Evolutionary conservation across 78 protist genomes (phyloP), one percentile per base, ranked within the genome.

Genomic region (Dictyostelium intermedium): DNA sequence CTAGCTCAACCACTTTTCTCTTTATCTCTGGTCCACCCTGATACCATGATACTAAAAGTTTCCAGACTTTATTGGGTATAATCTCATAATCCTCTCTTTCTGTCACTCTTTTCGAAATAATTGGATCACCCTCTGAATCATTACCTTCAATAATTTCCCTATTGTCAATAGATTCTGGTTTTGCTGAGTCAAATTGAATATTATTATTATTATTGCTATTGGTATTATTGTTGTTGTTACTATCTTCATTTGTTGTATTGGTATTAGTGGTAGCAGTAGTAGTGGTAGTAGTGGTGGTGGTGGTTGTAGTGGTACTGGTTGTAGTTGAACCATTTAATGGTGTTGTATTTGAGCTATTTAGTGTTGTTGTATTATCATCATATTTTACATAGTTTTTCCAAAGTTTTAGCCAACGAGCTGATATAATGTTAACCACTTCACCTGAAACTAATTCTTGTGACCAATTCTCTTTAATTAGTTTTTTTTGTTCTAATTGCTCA

Each of bases 11-110:
- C 5, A 63, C 74, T 6, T 77, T 66, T 78, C 96, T 82, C 69
- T 83, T 56, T 3, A 93, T 84, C 27, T 43, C 92, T 35, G 96
- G 96, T n/a, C 96, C 96, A 3, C 92, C 93, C 18, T 35, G 70
- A 60, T 93, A 93, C 93, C 93, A 87, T 14, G 76, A 23, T 4
- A 47, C 45, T 47, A 93, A 43, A 5, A 77, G 56, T 23, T 76
- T 50, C 91, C 91, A 93, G 8, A 91, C 79, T 47, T 53, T 23
- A 5, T 61, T 41, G 1, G 87, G 87, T n/a, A 91, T 61, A 30
- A 91, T 91, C 34, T 84, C 91, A 50, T 35, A 91, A 53, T 91
- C 91, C 14, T 77, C 86, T 14, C 45, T 41, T 23, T 91, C 95
- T 2, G 25, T 25, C 7, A 25, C 10, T 3, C 14, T 39, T n/a